A percentile compares a stretch with the other conserved stretches of the same genome.
Conservation (phyloP, 768 basidiomycete genomes). For the Cystofilobasidium macerans region DNA sequence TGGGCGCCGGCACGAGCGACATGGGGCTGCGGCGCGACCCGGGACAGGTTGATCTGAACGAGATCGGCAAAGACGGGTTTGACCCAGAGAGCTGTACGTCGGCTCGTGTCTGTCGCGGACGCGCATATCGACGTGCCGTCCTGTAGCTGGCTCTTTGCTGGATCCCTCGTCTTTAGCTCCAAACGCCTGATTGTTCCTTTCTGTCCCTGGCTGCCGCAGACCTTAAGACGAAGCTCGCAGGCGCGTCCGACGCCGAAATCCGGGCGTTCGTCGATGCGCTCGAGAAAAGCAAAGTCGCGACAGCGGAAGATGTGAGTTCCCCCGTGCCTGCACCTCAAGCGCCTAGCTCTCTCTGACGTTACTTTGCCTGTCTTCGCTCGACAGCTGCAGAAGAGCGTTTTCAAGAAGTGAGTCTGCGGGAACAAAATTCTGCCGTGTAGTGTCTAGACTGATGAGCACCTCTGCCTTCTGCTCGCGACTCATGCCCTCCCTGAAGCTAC, state of each 20-base stretch:
- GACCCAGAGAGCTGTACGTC: conserved; percentile 78
- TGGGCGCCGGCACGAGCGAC: background rate
- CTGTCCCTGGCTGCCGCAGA: conserved; percentile 23
- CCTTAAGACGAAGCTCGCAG: conserved; percentile 35
- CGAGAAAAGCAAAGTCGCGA: conserved; percentile 57
- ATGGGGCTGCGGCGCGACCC: conserved; percentile 29
- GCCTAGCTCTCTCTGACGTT: background rate
- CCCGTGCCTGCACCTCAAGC: background rate
- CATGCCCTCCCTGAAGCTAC: conserved; percentile 50
- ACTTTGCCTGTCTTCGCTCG: background rate
- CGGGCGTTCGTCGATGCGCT: conserved; percentile 59
- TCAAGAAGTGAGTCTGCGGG: conserved; percentile 70
- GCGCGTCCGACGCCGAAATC: conserved; percentile 39
- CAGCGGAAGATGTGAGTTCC: conserved; percentile 48
- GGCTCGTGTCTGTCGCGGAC: too few species aligned
- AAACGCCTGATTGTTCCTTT: background rate
- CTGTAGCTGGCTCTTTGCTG: too few species aligned
- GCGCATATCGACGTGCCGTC: too few species aligned
- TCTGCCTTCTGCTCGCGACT: background rate
- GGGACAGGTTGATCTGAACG: conserved; percentile 45
- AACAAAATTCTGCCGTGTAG: too few species aligned
- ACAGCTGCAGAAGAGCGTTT: conserved; percentile 71
- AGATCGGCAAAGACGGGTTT: conserved; percentile 67
- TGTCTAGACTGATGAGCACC: too few species aligned
- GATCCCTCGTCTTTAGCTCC: background rate